Conservation (phyloP, 768 basidiomycete genomes). For the Ramaria sp. region DNA sequence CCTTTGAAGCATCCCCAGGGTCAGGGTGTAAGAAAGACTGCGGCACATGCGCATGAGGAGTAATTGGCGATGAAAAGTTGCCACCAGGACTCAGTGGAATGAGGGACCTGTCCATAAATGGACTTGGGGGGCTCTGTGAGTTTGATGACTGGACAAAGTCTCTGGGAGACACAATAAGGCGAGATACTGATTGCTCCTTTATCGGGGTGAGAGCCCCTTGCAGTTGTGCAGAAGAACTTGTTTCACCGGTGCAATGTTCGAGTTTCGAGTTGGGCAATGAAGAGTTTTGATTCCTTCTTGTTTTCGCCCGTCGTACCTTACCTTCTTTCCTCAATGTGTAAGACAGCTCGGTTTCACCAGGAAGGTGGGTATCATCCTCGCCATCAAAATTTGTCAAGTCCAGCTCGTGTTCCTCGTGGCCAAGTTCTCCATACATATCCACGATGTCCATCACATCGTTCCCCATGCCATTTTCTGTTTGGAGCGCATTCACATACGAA, state of each 20-base stretch:
- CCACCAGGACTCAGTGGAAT: not conserved
- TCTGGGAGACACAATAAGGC: not conserved
- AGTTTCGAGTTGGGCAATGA: slow-evolving; percentile 10
- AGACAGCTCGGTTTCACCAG: slow-evolving; percentile 46
- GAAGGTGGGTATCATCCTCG: slow-evolving; percentile 47
- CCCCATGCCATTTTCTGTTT: not conserved
- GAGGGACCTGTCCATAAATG: not conserved
- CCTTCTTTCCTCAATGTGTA: slow-evolving; percentile 48
- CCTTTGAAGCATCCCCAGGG: not conserved
- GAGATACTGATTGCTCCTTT: not conserved
- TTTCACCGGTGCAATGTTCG: slow-evolving; percentile 8
- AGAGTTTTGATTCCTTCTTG: slow-evolving; percentile 21
- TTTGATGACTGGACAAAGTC: not conserved
- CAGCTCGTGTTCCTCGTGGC: slow-evolving; percentile 39
- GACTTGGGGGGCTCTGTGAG: not conserved
- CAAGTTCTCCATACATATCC: slow-evolving; percentile 20
- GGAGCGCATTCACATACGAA: not conserved
- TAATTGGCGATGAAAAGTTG: not conserved
- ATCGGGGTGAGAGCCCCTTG: not conserved
- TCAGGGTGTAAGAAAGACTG: not conserved
- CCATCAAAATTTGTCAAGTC: slow-evolving; percentile 75
- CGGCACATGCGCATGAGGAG: not conserved
- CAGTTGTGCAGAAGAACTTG: not conserved
- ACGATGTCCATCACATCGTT: slow-evolving; percentile 4
- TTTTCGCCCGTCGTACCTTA: slow-evolving; percentile 39